Percentiles rank a stretch among this genome's conserved stretches.
Conservation (phyloP, 1,284 basidiomycete genomes). For the Heterobasidion irregulare region DNA sequence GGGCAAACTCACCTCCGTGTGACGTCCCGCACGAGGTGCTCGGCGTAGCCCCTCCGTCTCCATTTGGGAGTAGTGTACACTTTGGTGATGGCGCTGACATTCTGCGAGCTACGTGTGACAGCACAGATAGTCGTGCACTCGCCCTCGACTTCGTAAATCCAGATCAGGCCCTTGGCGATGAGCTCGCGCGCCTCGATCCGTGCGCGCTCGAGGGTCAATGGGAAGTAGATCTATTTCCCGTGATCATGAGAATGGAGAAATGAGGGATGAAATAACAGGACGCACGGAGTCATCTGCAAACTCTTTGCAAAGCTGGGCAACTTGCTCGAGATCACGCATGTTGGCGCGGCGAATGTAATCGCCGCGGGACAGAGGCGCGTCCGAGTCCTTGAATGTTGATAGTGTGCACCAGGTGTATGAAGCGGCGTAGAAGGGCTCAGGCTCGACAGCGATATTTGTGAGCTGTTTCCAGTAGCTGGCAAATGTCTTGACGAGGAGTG, state of each 20-base stretch:
- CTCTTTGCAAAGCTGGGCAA: constrained; percentile 36
- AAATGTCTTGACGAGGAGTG: constrained; percentile 28
- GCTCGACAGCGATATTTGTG: constrained; percentile 24
- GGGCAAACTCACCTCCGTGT: constrained; percentile 25
- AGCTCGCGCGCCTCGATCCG: constrained; percentile 32
- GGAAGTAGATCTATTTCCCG: constrained; percentile 25
- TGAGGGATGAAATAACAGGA: constrained; percentile 6
- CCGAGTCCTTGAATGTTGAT: constrained; percentile 26
- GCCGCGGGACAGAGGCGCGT: constrained; percentile 9
- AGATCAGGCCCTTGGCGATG: constrained; percentile 32
- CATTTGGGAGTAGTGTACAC: constrained; percentile 36
- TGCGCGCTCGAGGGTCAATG: constrained; percentile 25
- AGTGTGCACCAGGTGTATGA: constrained; percentile 31
- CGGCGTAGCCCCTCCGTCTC: constrained; percentile 37
- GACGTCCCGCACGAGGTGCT: constrained; percentile 35
- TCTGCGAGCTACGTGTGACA: constrained; percentile 34
- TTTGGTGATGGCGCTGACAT: constrained; percentile 40
- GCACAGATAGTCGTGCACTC: constrained; percentile 39
- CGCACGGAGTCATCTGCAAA: constrained; percentile 38
- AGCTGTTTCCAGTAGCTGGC: constrained; percentile 26
- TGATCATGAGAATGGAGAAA: constrained; percentile 2
- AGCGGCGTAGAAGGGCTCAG: constrained; percentile 36
- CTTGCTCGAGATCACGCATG: constrained; percentile 23
- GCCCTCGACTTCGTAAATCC: constrained; percentile 34
- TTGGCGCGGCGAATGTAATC: constrained; percentile 25